These are phyloP conservation scores for Eimeria maxima DNA, from an alignment of 169 alveolate genomes.

Conservation along the genomic window DNA sequence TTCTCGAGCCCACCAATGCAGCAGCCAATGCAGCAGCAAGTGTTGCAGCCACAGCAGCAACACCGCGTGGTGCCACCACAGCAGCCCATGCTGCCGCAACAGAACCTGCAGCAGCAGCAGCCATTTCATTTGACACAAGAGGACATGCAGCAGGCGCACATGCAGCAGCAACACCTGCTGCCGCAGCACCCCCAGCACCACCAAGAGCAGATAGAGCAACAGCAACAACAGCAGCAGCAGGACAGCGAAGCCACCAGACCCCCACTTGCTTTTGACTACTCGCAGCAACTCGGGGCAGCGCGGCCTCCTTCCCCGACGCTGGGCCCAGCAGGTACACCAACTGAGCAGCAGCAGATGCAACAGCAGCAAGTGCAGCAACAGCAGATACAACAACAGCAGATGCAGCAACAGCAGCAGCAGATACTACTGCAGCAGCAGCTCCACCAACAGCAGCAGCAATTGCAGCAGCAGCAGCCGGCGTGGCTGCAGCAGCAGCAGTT, in stretches of 20 bases:
- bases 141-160: slow-evolving; percentile 22
- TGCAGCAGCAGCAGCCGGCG: not conserved
- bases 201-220: slow-evolving; percentile 15
- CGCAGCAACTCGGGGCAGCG: slow-evolving; percentile 68
- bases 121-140: not conserved
- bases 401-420: slow-evolving; percentile 56
- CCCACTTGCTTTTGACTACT: slow-evolving; percentile 35
- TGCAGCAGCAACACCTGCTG: slow-evolving; percentile 23
- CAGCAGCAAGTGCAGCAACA: not conserved
- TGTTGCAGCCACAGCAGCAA: not conserved
- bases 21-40: slow-evolving; percentile 60
- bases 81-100: slow-evolving; percentile 48
- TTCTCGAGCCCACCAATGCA: slow-evolving; percentile 40
- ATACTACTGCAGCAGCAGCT: slow-evolving; percentile 16
- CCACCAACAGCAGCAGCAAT: slow-evolving; percentile 8
- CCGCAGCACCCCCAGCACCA: slow-evolving; percentile 41
- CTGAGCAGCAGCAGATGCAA: not conserved
- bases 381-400: not conserved
- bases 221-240: slow-evolving; percentile 35
- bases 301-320: slow-evolving; percentile 42
- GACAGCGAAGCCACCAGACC: slow-evolving; percentile 51
- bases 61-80: not conserved
- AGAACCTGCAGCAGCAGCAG: slow-evolving; percentile 54
- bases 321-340: not conserved
- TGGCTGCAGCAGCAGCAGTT: slow-evolving; percentile 29